Evolutionary conservation across 305 asterid genomes (phyloP).

Genomic region (Fraxinus baroniana): DNA sequence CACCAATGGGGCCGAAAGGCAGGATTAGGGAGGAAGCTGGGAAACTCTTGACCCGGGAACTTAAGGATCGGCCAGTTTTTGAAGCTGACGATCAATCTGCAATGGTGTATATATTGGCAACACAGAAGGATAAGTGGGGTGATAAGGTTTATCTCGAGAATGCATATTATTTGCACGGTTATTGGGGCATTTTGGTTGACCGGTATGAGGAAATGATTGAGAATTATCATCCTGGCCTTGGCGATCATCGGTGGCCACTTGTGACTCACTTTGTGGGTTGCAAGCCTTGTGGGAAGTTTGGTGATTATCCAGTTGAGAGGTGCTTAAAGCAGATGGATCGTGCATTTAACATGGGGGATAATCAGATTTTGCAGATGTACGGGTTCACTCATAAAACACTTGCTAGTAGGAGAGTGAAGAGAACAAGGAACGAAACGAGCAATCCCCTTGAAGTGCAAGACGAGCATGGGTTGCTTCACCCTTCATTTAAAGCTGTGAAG

Average conservation of each 20-base stretch:
- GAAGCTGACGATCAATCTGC: conserved; percentile 62
- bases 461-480: conserved; percentile 50
- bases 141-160: conserved; percentile 50
- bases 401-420: conserved; percentile 40
- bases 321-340: conserved; percentile 61
- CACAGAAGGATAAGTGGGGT: conserved; percentile 51
- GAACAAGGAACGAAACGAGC: conserved; percentile 46
- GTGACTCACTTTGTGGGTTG: conserved; percentile 65
- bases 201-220: conserved; percentile 51
- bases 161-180: conserved; percentile 48
- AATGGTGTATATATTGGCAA: conserved; percentile 48
- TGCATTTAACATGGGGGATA: conserved; percentile 56
- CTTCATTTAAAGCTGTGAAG: conserved; percentile 41
- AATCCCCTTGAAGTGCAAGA: conserved; percentile 43
- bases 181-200: conserved; percentile 57
- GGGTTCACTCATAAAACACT: conserved; percentile 49
- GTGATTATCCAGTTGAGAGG: conserved; percentile 51
- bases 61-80: conserved; percentile 43
- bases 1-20: conserved; percentile 65
- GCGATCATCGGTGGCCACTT: conserved; percentile 58
- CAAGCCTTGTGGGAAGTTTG: conserved; percentile 58
- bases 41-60: conserved; percentile 40
- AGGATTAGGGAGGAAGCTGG: conserved; percentile 50
- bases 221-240: conserved; percentile 48
- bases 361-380: conserved; percentile 54